Evolutionary conservation across 306 rosid genomes (phyloP).

Genomic region (apple (Malus domestica)): DNA sequence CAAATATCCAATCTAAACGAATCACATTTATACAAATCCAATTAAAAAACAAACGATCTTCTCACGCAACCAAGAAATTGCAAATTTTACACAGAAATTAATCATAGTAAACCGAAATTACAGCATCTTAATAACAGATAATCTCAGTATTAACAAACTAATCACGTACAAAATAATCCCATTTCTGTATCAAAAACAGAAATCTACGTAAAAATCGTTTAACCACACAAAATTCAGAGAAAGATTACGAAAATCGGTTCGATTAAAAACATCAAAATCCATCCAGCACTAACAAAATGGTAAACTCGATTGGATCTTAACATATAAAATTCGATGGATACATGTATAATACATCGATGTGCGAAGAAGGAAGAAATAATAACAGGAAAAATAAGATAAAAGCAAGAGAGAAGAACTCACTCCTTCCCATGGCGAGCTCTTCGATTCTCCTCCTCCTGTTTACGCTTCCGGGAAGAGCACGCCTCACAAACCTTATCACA

Average conservation of each 20-base stretch:
- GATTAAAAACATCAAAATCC: neutral
- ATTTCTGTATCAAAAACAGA: neutral
- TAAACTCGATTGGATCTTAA: neutral
- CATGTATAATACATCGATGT: neutral
- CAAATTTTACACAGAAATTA: neutral
- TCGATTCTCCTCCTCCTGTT: neutral
- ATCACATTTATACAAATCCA: neutral
- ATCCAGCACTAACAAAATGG: neutral
- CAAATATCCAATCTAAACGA: neutral
- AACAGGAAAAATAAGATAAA: too few relatives aligned
- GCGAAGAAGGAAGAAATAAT: neutral
- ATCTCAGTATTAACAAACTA: neutral
- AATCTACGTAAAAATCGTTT: too few relatives aligned
- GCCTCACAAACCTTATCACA: neutral
- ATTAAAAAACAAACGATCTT: neutral
- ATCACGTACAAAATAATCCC: neutral
- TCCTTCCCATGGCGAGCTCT: conserved; percentile 43
- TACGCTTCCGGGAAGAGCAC: neutral
- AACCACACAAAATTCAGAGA: neutral
- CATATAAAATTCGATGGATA: neutral
- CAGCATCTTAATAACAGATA: neutral
- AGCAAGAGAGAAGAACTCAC: conserved; percentile 21
- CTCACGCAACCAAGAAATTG: neutral
- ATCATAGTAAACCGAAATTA: neutral
- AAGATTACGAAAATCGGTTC: neutral